Evolutionary conservation across 148 eudicot species (phyloP), one percentile per base, ranked within the genome.

Genomic region (Mesembryanthemum crystallinum): DNA sequence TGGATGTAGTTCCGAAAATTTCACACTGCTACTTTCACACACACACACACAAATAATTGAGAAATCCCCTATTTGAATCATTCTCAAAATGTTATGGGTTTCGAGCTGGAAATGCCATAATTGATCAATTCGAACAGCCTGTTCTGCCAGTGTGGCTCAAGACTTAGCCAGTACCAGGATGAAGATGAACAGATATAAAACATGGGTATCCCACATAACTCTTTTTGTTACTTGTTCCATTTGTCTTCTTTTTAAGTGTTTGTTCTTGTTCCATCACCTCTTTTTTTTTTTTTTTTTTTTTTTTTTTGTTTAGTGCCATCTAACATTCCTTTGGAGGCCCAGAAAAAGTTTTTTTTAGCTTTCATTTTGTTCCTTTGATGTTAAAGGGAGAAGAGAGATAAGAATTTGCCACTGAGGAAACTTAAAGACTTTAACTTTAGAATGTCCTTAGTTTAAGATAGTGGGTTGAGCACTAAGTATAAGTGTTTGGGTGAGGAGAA

Each of bases 391-490:
- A 54, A 47, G 15, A 11, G 55, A 17, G 29, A 64, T 45, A 54
- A 58, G 45, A 51, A 77, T 64, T 64, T 64, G 57, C 58, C 39
- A 64, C 63, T 64, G 6, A n/a, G 59, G 7, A 24, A 67, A 79
- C 64, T 32, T 27, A 30, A 64, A 73, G 67, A 32, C 70, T 49
- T 68, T 43, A 67, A 37, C 73, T 74, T 80, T 69, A 43, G 9
- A 70, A 27, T 69, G 13, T 49, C 42, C 75, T 5, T 3, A 11
- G 67, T 47, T 79, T 67, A 17, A 66, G 37, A 33, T 75, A 80
- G 79, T 80, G 82, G 78, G 63, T 70, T 54, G 51, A 75, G 66
- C 82, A 80, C 78, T 80, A 62, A 72, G 25, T 29, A 17, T 7
- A 69, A 75, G 72, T 80, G 71, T 43, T 62, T 57, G 74, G 74